A percentile compares a stretch with the other conserved stretches of the same genome.
Conservation (phyloP, 2,329 filamentous ascomycete genomes). For the Phialocephala subalpina region DNA sequence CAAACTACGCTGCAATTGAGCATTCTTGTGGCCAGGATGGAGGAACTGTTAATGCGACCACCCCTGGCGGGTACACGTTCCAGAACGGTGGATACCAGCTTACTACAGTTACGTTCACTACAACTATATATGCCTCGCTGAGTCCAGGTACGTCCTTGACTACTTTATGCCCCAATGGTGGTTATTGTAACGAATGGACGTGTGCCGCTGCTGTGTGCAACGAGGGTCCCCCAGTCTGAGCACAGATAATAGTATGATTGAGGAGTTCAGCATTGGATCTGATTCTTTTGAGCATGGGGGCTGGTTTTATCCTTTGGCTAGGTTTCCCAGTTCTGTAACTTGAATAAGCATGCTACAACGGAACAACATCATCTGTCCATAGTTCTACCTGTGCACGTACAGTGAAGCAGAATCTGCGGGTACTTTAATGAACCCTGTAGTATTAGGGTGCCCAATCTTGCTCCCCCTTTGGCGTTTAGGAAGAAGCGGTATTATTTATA, state of each 20-base stretch:
- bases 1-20: neutral
- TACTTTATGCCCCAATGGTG: neutral
- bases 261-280: neutral
- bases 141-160: neutral
- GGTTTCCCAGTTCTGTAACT: neutral
- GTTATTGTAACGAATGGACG: neutral
- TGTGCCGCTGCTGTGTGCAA: neutral
- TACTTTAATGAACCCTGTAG: neutral
- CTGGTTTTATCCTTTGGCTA: slow-evolving; percentile 1
- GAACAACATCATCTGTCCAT: neutral
- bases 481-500: neutral
- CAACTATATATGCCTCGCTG: neutral
- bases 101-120: neutral
- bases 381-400: neutral
- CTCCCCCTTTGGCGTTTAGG: slow-evolving; percentile 1
- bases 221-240: neutral
- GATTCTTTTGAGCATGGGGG: neutral
- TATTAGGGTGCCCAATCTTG: neutral
- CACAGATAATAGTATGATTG: neutral
- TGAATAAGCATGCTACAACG: neutral
- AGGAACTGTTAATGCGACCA: neutral
- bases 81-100: neutral
- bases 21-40: neutral
- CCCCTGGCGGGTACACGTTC: neutral
- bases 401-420: too few species aligned